Base-by-base conservation (phyloP, 768 basidiomycete genomes). In the Lactifluus pinguis region DNA sequence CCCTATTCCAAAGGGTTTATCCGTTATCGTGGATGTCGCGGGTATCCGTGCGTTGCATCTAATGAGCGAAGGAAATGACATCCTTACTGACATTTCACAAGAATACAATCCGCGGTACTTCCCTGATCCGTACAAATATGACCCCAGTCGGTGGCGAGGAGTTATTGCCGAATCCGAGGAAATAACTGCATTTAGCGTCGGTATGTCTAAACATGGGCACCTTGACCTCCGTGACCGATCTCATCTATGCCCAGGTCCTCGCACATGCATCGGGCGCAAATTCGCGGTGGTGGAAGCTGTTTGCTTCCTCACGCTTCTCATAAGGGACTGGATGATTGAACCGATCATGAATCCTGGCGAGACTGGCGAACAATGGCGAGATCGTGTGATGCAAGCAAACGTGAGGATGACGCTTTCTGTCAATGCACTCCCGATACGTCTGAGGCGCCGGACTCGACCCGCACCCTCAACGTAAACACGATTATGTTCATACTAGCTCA, bases 241-340 rank as follows among this genome's bases (percentile, higher is more conserved):
- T 25, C 25, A 25, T 25, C 25, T 55, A 19, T 7, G 56, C 17
- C 41, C 61, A 76, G 79, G 80, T 50, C 80, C 81, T 36, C 76
- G 82, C 15, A 66, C 69, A 15, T 85, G 83, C 62, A 70, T 83
- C 13, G 83, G 83, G 5, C 72, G 80, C 32, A 80, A 76, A 61
- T 85, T 85, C 64, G 80, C 83, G 3, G 73, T 75, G 0, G 76
- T 73, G 0, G 82, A 85, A 66, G 73, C 76, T 2, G 76, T 84
- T 15, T 77, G 75, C 52, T 80, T 84, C 72, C 73, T 85, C 21
- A 75, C 80, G 1, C 69, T 75, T 66, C 66, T 84, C 8, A 68
- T 83, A 21, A 73, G 79, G 17, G 83, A 84, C 49, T 84, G 78
- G 78, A 74, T 70, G 32, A 67, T 85, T 10, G 76, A 79, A 53